Evolutionary conservation across 192 early-diverging fungal species (phyloP).

Genomic region (Globomyces pollinis-pini): DNA sequence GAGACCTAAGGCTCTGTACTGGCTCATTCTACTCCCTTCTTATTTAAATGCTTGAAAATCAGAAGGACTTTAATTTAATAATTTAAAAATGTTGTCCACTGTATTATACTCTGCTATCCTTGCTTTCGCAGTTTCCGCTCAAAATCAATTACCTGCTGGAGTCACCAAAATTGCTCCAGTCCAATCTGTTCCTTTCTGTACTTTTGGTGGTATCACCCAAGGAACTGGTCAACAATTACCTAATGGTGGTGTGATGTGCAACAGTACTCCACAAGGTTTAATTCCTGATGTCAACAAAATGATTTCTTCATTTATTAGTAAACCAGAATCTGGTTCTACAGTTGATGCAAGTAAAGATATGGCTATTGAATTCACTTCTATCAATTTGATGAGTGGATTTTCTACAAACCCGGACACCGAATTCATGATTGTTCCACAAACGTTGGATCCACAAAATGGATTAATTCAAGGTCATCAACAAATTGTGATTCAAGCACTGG

Average conservation of each 20-base stretch:
- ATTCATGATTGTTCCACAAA: conserved; percentile 31
- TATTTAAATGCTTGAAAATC: too few relatives aligned
- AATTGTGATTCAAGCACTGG: conserved; percentile 25
- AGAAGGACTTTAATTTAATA: too few relatives aligned
- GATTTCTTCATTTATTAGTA: conserved; percentile 24
- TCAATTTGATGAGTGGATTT: conserved; percentile 34
- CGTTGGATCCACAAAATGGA: conserved; percentile 26
- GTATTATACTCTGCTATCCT: too few relatives aligned
- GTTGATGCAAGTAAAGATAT: conserved; percentile 18
- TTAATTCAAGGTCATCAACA: conserved; percentile 32
- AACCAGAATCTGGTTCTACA: conserved; percentile 23
- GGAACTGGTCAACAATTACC: neutral
- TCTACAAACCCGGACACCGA: conserved; percentile 20
- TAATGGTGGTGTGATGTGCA: neutral
- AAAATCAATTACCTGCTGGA: neutral
- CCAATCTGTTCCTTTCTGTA: neutral
- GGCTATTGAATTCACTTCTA: conserved; percentile 16
- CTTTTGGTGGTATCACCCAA: neutral
- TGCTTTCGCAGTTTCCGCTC: too few relatives aligned
- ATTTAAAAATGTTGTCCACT: too few relatives aligned
- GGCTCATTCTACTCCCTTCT: too few relatives aligned
- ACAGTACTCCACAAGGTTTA: neutral
- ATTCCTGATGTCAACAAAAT: conserved; percentile 28
- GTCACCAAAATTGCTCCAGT: neutral
- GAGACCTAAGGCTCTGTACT: too few relatives aligned